Evolutionary conservation across 257 asterid genomes (phyloP).

Genomic region (Schizonepeta tenuifolia): DNA sequence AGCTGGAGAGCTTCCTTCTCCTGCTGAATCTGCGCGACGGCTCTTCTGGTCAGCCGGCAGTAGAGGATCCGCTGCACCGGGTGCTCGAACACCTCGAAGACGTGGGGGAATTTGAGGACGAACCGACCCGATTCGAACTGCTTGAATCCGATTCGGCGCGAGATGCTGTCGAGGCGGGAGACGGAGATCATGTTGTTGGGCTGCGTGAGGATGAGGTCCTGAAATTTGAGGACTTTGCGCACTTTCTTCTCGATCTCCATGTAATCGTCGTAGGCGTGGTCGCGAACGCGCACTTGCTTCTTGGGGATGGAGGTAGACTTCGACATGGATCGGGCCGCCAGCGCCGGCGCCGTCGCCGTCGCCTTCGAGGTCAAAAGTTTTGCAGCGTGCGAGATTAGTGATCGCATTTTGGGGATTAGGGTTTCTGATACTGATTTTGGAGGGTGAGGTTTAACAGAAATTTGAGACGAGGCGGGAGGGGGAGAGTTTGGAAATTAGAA

Average conservation of each 20-base stretch:
- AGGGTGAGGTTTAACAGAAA: neutral
- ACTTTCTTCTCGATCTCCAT: conserved; percentile 86
- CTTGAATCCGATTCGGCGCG: conserved; percentile 75
- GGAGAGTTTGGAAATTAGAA: neutral
- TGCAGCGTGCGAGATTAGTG: conserved; percentile 32
- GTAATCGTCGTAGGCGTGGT: conserved; percentile 78
- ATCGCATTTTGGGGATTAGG: conserved; percentile 38
- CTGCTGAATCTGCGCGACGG: conserved; percentile 62
- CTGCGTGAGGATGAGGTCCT: conserved; percentile 46
- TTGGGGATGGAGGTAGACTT: conserved; percentile 30
- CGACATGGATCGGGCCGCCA: conserved; percentile 52
- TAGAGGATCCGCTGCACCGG: conserved; percentile 86
- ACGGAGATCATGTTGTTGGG: conserved; percentile 63
- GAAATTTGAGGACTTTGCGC: conserved; percentile 54
- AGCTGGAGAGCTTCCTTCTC: conserved; percentile 33
- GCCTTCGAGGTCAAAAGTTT: conserved; percentile 32
- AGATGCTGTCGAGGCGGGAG: conserved; percentile 64
- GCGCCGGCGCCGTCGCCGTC: neutral
- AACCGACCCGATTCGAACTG: conserved; percentile 73
- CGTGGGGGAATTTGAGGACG: conserved; percentile 80
- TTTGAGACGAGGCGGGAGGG: no score
- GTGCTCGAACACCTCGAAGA: conserved; percentile 88
- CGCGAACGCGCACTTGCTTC: conserved; percentile 42
- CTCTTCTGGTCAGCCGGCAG: conserved; percentile 67
- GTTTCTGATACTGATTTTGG: no score